Conservation (phyloP, 495 filamentous ascomycete genomes). For the Annulohypoxylon moriforme region DNA sequence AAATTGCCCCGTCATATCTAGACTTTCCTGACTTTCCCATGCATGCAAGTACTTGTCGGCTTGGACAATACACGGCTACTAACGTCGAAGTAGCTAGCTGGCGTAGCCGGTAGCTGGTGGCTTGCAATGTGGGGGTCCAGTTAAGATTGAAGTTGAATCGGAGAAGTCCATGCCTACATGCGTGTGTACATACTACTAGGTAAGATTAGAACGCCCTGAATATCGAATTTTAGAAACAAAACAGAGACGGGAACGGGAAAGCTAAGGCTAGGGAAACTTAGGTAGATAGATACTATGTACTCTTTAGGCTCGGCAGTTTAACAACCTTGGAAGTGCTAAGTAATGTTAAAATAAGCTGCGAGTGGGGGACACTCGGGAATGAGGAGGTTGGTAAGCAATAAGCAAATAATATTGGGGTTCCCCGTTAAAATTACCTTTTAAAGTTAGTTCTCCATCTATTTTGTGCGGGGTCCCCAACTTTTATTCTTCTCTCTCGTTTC, state of each 20-base stretch:
- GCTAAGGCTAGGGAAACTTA: not conserved
- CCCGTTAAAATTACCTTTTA: constrained; percentile 6
- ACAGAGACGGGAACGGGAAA: not conserved
- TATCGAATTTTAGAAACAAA: not conserved
- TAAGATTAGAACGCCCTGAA: too few species aligned
- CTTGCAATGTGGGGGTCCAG: constrained; percentile 21
- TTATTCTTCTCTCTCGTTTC: not conserved
- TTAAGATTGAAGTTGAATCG: not conserved
- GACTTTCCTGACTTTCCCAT: not conserved
- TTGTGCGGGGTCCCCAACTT: constrained; percentile 24
- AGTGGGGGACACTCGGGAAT: constrained; percentile 10
- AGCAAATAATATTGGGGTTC: constrained; percentile 23
- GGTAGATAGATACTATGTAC: not conserved
- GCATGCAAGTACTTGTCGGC: not conserved
- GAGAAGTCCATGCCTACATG: not conserved
- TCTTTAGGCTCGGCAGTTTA: not conserved
- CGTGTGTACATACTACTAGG: not conserved
- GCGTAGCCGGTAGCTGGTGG: not conserved
- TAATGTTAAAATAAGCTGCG: not conserved
- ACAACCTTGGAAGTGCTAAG: not conserved
- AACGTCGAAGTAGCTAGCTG: not conserved
- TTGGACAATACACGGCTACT: not conserved
- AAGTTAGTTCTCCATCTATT: constrained; percentile 4
- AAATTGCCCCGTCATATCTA: constrained; percentile 25
- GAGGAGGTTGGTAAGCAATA: constrained; percentile 8